Base-by-base conservation (phyloP, 73 alveolate genomes). In the Paramecium bursaria region DNA sequence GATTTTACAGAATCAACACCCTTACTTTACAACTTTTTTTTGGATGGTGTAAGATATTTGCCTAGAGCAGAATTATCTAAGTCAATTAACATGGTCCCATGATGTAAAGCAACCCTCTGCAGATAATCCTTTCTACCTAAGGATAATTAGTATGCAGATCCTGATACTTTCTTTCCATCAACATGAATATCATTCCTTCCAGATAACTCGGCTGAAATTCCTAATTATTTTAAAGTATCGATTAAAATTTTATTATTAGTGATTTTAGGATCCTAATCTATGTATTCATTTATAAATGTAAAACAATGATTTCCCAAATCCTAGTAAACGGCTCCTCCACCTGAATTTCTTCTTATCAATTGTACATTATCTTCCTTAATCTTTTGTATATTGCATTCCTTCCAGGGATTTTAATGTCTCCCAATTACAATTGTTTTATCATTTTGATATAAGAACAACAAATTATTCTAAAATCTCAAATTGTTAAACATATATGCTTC, bases 291-390 rank as follows among this genome's bases (percentile, higher is more conserved):
- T 31, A 95, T 54, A 86, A 95, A 95, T 0, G 97, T 74, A 53
- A 93, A 95, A 4, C 96, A 92, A 33, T 94, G 57, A 73, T 95
- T 95, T 35, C 99, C 90, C 31, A 61, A 85, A 17, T 85, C 90
- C 31, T 73, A 48, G 88, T 95, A 95, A n/a, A 95, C 98, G 48
- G 98, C 97, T 4, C 99, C 99, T 23, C 99, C 99, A 11, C 99
- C 99, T 21, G 93, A 77, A 53, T 92, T 87, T 73, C 95, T 74
- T 47, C 97, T 85, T 21, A 92, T 90, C 17, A 93, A 73, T 35
- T 73, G 15, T 30, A 94, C 91, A 14, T 86, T 86, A 54, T 93
- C 96, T 33, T 48, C 57, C 14, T 93, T 90, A 77, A 91, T 53
- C n/a, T 39, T 54, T 26, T 91, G 44, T 21, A 93, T 89, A 51